Percentiles rank a stretch among this genome's conserved stretches.
phyloP scores from a whole-genome alignment of 768 basidiomycete species.

The Heimioporus sp. region DNA sequence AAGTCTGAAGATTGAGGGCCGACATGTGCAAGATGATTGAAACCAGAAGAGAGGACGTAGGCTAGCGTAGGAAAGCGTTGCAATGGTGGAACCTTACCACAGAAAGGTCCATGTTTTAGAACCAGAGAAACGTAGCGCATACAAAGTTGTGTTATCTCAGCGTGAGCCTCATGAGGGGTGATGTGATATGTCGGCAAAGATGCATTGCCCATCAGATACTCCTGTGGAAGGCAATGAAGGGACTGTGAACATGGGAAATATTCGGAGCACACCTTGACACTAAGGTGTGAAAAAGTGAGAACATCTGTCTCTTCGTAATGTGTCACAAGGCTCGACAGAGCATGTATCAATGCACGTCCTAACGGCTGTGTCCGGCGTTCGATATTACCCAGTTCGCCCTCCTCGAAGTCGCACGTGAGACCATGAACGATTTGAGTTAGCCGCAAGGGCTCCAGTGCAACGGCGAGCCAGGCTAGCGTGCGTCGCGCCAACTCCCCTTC shows the following conservation, averaged over 20 bases:
- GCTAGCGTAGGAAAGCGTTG: neutral
- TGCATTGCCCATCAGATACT: no score
- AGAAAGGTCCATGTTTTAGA: neutral
- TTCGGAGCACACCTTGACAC: neutral
- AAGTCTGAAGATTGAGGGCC: neutral
- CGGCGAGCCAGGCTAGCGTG: neutral
- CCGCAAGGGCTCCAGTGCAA: neutral
- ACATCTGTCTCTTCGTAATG: neutral
- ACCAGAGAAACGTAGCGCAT: neutral
- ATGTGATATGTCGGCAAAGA: neutral
- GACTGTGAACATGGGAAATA: no score
- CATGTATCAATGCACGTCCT: neutral
- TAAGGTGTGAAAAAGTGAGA: neutral
- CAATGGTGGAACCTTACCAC: neutral
- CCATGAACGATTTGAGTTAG: neutral
- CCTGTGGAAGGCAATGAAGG: neutral
- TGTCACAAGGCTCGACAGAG: neutral
- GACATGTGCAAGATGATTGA: conserved; percentile 2
- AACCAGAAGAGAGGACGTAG: neutral
- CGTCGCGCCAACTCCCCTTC: neutral
- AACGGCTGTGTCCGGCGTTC: neutral
- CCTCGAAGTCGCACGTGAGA: neutral
- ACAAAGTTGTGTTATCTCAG: neutral
- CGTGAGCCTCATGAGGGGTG: neutral
- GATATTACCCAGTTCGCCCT: neutral